Percentiles rank a stretch among this genome's conserved stretches.
phyloP scores from a whole-genome alignment of 2,329 filamentous ascomycete genomes.

The Zymoseptoria brevis region DNA sequence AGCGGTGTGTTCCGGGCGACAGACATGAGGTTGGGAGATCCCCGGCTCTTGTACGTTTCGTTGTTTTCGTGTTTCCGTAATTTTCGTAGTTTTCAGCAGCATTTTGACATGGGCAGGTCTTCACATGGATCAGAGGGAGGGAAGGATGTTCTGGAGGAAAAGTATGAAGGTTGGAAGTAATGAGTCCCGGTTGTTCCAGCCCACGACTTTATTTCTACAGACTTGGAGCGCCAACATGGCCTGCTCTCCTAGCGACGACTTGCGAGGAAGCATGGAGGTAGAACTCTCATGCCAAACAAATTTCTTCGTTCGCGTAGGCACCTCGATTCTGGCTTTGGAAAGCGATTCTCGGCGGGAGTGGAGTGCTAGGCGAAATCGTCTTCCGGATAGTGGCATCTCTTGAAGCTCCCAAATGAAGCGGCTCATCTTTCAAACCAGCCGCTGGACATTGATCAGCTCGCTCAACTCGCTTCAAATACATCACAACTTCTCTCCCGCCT shows the following conservation, averaged over 20 bases:
- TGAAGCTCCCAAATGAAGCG: too few relatives aligned
- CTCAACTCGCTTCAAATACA: neutral
- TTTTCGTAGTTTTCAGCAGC: neutral
- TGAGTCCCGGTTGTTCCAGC: neutral
- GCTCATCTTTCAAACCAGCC: too few relatives aligned
- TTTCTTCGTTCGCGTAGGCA: too few relatives aligned
- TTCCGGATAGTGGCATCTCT: too few relatives aligned
- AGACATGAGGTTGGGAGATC: neutral
- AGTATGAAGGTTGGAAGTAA: neutral
- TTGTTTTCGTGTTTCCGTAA: neutral
- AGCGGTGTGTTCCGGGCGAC: neutral
- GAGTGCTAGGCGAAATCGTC: too few relatives aligned
- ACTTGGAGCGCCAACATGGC: neutral
- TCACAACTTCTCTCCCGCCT: slow-evolving; percentile 13
- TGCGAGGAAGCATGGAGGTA: neutral
- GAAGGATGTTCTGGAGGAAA: neutral
- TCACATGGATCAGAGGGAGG: neutral
- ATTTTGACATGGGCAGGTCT: neutral
- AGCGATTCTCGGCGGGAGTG: too few relatives aligned
- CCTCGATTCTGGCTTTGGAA: too few relatives aligned
- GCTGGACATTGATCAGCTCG: neutral
- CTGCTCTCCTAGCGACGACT: too few relatives aligned
- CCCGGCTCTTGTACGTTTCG: neutral
- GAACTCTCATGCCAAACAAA: neutral
- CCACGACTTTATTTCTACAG: neutral